phyloP scores from a whole-genome alignment of 345 rosid genomes.

The Camelina hispida region DNA sequence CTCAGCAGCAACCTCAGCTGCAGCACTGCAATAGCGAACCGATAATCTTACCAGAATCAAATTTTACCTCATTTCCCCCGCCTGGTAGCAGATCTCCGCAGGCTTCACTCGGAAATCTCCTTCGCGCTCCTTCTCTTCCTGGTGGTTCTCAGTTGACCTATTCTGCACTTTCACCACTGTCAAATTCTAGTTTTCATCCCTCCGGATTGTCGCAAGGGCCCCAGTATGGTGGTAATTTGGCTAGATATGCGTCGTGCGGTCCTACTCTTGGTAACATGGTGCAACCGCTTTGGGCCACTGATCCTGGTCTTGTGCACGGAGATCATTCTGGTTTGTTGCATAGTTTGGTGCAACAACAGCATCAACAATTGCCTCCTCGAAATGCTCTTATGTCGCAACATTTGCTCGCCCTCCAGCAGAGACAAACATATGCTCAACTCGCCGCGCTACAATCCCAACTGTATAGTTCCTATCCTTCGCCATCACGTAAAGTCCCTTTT shows the following conservation, averaged over 20 bases:
- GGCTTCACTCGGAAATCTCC: conserved; percentile 59
- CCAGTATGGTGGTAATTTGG: conserved; percentile 66
- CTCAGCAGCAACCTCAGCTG: conserved; percentile 69
- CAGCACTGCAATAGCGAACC: conserved; percentile 81
- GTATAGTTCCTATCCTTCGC: conserved; percentile 62
- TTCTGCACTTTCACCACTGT: conserved; percentile 61
- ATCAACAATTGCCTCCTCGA: conserved; percentile 64
- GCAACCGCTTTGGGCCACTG: conserved; percentile 84
- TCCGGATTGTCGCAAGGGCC: conserved; percentile 72
- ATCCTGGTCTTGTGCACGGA: conserved; percentile 73
- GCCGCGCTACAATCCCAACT: conserved; percentile 77
- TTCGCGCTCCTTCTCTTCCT: conserved; percentile 53
- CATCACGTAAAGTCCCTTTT: conserved; percentile 63
- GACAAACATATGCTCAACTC: conserved; percentile 74
- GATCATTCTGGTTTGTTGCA: conserved; percentile 76
- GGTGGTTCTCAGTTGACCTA: conserved; percentile 62
- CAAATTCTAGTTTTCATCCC: conserved; percentile 62
- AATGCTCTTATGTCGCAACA: conserved; percentile 65
- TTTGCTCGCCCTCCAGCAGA: conserved; percentile 61
- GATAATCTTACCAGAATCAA: conserved; percentile 64
- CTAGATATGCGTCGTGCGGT: conserved; percentile 70
- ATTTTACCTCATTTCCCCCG: conserved; percentile 86
- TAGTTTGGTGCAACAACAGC: conserved; percentile 63
- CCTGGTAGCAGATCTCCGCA: conserved; percentile 73
- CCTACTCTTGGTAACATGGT: conserved; percentile 73